Base-by-base conservation (phyloP, 2,329 filamentous ascomycete species). In the Botryotinia calthae region DNA sequence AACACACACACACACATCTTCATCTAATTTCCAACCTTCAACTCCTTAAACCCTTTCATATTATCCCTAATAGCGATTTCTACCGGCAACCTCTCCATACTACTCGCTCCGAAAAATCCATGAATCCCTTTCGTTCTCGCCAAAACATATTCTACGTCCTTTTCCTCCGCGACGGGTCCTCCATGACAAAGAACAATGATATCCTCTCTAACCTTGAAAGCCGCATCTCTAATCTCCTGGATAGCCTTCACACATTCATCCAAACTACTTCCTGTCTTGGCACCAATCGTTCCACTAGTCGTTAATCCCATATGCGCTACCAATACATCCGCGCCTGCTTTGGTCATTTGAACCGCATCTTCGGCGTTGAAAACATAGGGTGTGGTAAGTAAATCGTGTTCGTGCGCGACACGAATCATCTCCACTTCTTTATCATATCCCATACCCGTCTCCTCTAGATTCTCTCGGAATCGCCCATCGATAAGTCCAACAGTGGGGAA, bases 391-490 rank as follows among this genome's bases (percentile, higher is more conserved):
- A 93, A 81, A 42, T 86, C 89, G 81, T 90, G 81, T 59, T 85
- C 82, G 62, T 85, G 86, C 2, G 91, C 91, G n/a, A 84, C 77
- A 16, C 84, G 83, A 63, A 93, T 86, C 85, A 92, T 88, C 68
- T 90, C 88, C 2, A 93, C 90, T 78, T 93, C 91, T 12, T 85
- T 82, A 25, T 85, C 86, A 78, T 89, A 93, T 1, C 88, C 87
- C 90, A 93, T 93, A 14, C 88, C 90, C 1, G 90, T 93, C 80
- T 92, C 90, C 79, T 93, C 91, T 2, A 93, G 84, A 76, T 90
- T 90, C 34, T 85, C 84, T 20, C 91, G 85, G 79, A 93, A 93
- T 20, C 84, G 84, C 1, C 90, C 90, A 79, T 93, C 91, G 51
- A 93, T 89, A 34, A 93, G 82, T 0, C 91, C 91, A 2, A 93